Conservation (phyloP, 257 asterid genomes). For the Nicotiana undulata region DNA sequence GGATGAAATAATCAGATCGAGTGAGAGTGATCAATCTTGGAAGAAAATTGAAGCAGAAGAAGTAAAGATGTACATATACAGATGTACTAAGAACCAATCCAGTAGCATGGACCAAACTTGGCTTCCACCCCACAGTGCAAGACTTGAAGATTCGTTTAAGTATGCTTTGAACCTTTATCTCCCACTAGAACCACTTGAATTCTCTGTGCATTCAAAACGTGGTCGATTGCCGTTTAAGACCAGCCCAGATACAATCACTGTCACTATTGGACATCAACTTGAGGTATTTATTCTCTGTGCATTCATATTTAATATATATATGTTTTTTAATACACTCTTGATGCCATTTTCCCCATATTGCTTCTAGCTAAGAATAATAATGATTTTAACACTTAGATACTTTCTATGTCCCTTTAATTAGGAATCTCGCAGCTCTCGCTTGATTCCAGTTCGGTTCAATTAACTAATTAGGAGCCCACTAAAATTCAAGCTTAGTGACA, state of each 20-base stretch:
- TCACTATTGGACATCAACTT: constrained; percentile 35
- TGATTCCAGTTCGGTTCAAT: too few species aligned
- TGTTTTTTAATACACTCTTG: neutral
- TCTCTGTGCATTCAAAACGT: neutral
- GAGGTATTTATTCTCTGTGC: constrained; percentile 24
- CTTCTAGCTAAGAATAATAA: too few species aligned
- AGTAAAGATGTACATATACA: constrained; percentile 29
- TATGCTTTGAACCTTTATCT: constrained; percentile 44
- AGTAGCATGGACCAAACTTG: neutral
- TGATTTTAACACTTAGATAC: too few species aligned
- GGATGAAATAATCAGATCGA: constrained; percentile 16
- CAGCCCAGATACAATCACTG: constrained; percentile 23
- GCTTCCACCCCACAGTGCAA: neutral
- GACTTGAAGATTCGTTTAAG: constrained; percentile 21
- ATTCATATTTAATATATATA: too few species aligned
- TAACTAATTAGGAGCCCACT: neutral
- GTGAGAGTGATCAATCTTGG: neutral
- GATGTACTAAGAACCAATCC: constrained; percentile 27
- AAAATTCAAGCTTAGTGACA: neutral
- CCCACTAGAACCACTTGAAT: constrained; percentile 29
- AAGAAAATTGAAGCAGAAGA: constrained; percentile 17
- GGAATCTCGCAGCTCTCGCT: too few species aligned
- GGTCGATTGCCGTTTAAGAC: constrained; percentile 20
- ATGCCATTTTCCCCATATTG: neutral
- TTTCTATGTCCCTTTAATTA: too few species aligned